Evolutionary conservation across 352 stramenopile species (phyloP).

Genomic region (Phytophthora brassicae): DNA sequence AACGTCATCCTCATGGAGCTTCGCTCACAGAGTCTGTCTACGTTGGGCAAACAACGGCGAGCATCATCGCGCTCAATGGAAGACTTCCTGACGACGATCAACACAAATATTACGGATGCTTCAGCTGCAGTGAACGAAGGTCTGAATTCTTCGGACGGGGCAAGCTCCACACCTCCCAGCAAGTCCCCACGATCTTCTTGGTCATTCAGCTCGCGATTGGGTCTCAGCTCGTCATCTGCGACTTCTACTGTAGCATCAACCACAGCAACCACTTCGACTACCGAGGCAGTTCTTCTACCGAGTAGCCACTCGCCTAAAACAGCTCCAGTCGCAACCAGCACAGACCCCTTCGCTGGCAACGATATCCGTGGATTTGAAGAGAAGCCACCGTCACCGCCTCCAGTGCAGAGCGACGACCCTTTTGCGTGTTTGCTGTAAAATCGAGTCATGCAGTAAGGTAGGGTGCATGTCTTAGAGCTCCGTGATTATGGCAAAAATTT

Average conservation of each 20-base stretch:
- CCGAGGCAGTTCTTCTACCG: slow-evolving; percentile 20
- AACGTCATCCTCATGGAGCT: slow-evolving; percentile 59
- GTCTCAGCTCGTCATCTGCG: slow-evolving; percentile 27
- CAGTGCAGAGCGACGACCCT: slow-evolving; percentile 56
- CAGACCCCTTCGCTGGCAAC: slow-evolving; percentile 68
- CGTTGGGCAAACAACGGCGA: slow-evolving; percentile 41
- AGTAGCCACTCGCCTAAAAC: slow-evolving; percentile 10
- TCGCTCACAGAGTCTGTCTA: slow-evolving; percentile 54
- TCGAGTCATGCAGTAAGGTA: slow-evolving; percentile 4
- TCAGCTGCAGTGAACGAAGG: slow-evolving; percentile 29
- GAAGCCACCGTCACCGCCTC: slow-evolving; percentile 29
- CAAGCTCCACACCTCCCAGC: slow-evolving; percentile 34
- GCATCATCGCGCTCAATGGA: slow-evolving; percentile 66
- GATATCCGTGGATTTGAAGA: slow-evolving; percentile 59
- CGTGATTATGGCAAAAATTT: slow-evolving; percentile 14
- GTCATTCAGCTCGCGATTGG: slow-evolving; percentile 38
- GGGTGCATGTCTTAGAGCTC: slow-evolving; percentile 19
- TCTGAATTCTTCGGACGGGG: slow-evolving; percentile 28
- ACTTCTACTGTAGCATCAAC: slow-evolving; percentile 12
- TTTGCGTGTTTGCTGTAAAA: slow-evolving; percentile 64
- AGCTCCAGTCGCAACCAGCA: slow-evolving; percentile 14
- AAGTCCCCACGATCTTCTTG: slow-evolving; percentile 38
- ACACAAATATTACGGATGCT: slow-evolving; percentile 49
- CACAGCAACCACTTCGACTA: slow-evolving; percentile 1
- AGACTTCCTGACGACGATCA: slow-evolving; percentile 66